These are phyloP conservation scores for Scutellaria minor DNA, from an alignment of 257 asterid species.

Conservation along the genomic window DNA sequence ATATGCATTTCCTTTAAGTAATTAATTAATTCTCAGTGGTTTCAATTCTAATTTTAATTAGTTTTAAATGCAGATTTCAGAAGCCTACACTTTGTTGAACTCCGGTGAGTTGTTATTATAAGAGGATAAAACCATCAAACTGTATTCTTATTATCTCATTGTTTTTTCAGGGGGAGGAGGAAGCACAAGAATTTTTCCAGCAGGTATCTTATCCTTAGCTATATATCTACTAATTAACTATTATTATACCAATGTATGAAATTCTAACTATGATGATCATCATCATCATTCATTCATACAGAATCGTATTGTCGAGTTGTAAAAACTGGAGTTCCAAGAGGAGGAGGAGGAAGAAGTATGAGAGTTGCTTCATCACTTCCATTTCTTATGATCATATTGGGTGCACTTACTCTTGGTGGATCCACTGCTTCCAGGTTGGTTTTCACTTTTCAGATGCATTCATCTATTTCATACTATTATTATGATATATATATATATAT, in stretches of 20 bases:
- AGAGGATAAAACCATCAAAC: too few relatives aligned
- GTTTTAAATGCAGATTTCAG: conserved; percentile 57
- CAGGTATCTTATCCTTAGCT: not conserved
- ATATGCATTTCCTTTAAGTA: too few relatives aligned
- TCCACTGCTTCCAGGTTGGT: conserved; percentile 64
- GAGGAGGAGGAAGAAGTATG: conserved; percentile 41
- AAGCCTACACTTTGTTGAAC: conserved; percentile 60
- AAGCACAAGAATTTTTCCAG: not conserved
- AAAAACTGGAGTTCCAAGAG: conserved; percentile 53
- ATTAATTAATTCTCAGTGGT: not conserved
- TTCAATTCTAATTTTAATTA: not conserved
- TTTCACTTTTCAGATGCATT: too few relatives aligned
- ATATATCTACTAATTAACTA: too few relatives aligned
- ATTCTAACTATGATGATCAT: too few relatives aligned
- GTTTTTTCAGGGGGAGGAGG: conserved; percentile 45
- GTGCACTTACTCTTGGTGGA: conserved; percentile 67
- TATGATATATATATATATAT: too few relatives aligned
- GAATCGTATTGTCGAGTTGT: conserved; percentile 54
- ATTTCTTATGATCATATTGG: conserved; percentile 52
- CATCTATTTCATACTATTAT: too few relatives aligned
- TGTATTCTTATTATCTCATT: too few relatives aligned
- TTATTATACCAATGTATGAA: too few relatives aligned
- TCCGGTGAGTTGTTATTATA: conserved; percentile 23
- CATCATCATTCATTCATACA: not conserved
- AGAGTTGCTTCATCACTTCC: conserved; percentile 52